Base-by-base conservation (phyloP, 352 stramenopile species). In the Phytopythium mirpurense region DNA sequence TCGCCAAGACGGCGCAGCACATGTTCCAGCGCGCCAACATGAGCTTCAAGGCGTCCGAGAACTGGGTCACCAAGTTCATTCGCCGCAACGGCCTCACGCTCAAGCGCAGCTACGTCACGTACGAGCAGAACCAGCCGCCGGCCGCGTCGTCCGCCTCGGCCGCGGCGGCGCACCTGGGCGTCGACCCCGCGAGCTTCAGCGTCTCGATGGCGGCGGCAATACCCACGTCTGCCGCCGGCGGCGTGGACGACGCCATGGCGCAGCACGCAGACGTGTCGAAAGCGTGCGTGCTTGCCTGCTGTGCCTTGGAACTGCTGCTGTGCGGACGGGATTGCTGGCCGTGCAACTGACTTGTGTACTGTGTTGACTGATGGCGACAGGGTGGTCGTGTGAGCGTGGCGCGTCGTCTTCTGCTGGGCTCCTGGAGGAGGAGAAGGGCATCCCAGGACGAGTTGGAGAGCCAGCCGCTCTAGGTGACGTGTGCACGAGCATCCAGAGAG, bases 51-150 rank as follows among this genome's bases (percentile, higher is more conserved):
- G 78, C 80, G 5, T 89, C 78, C 0, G 78, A 89, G 60, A 91
- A 91, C 60, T 91, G 80, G 80, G 76, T 91, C 34, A 86, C 78
- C 51, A 89, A 89, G 72, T 91, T 91, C 43, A 89, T 91, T 52
- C 74, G 74, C 42, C 78, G 80, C 35, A 88, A 90, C 53, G 73
- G 75, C 53, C 68, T 90, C 12, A 85, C 80, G 56, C 67, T 90
- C 40, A 87, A 88, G 59, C 71, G 80, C 52, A 90, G 78, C 59
- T 90, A 85, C 26, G 73, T 88, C 35, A 86, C 80, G 26, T 90
- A 82, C 49, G 74, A 89, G 40, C 74, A 80, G 32, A 60, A 63
- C 34, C 58, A 59, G 36, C 34, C 19, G 26, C 43, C 24, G 43
- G 8, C 42, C 42, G 42, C 24, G 24, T 35, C 42, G 23, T 31